Conservation (phyloP, 345 rosid genomes). For the Sisymbrium altissimum region DNA sequence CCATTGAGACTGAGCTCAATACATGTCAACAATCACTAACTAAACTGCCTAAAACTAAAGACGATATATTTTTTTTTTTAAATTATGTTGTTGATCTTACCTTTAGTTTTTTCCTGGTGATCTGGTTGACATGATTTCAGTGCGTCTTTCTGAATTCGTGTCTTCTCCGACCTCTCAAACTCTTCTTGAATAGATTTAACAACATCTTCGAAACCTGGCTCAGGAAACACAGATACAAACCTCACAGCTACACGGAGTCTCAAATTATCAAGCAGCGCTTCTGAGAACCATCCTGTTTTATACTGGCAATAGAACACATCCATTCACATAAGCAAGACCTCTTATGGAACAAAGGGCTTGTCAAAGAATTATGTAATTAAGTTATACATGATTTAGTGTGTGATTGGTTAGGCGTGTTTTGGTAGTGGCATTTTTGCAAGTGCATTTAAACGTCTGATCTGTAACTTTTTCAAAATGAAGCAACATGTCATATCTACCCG, state of each 20-base stretch:
- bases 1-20: neutral
- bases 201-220: conserved; percentile 63
- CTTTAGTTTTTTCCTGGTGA: conserved; percentile 41
- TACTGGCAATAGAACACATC: conserved; percentile 42
- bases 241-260: conserved; percentile 72
- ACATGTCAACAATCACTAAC: neutral
- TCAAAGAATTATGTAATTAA: neutral
- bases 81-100: conserved; percentile 26
- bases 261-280: conserved; percentile 59
- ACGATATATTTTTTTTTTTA: no score
- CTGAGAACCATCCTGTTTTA: conserved; percentile 90
- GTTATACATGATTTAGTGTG: neutral
- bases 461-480: no score
- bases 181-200: conserved; percentile 62
- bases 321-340: neutral
- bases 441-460: no score
- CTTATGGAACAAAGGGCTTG: neutral
- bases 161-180: conserved; percentile 74
- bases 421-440: neutral
- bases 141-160: conserved; percentile 42
- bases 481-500: neutral
- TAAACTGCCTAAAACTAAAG: conserved; percentile 4
- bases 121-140: conserved; percentile 43
- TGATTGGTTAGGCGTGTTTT: neutral
- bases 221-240: conserved; percentile 71